Base-by-base conservation (phyloP, 1,139 yeast genomes). In the Hyphopichia wangnamkhiaoensis region DNA sequence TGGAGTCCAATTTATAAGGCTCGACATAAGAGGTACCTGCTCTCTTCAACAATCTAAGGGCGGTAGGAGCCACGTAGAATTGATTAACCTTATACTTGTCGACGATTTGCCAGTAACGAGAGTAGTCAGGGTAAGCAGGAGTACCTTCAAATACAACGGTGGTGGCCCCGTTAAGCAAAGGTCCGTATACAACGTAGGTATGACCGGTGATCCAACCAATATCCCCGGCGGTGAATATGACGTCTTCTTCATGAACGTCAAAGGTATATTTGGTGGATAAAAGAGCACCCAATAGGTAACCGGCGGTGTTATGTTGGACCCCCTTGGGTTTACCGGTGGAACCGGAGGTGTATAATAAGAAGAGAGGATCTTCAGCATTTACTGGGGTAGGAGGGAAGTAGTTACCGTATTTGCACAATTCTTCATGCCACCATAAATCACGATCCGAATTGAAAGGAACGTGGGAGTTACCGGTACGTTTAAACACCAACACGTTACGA, bases 151-250 rank as follows among this genome's bases (percentile, higher is more conserved):
- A 86, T 12, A 86, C 87, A 20, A 86, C 85, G 4, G 93, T 80
- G 25, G 94, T 82, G 33, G 90, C 89, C 57, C 95, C 95, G 50
- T 75, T 75, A 39, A 83, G 66, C 52, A 86, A 71, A 18, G 95
- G 95, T 39, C 94, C 95, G 56, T 86, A 86, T 35, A 85, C 88
- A 31, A 79, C 88, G 58, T 85, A 86, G 2, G 93, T 80, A 64
- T 86, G 95, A 40, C 95, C 95, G 9, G 94, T 85, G 54, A 86
- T 84, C 95, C 95, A 86, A 49, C 95, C 95, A 43, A 86, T 80
- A 60, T 86, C 95, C 54, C 94, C 95, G 15, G 94, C 94, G 10
- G 94, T 85, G 68, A 86, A 86, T 44, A 86, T 65, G 23, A 79
- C 68, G 56, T 86, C 95, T 33, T 80, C 81, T 46, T 75, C 78